Evolutionary conservation across 208 protist species (phyloP).

Genomic region (Acanthamoeba culbertsoni): DNA sequence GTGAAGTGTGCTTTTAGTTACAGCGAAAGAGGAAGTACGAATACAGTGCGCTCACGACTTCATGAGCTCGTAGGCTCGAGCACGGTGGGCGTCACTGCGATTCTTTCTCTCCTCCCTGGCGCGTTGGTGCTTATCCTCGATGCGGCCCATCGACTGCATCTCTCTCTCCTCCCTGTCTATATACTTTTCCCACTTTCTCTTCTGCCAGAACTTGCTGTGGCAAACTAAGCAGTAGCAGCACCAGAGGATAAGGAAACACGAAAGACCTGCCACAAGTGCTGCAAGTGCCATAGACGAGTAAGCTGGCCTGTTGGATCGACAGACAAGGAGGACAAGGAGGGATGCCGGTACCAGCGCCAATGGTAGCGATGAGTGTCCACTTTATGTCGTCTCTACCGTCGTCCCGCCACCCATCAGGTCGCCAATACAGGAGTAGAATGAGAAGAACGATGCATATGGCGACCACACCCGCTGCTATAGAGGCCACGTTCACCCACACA

Average conservation of each 20-base stretch:
- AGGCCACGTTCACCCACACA: not conserved
- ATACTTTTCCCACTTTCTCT: not conserved
- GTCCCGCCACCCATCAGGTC: not conserved
- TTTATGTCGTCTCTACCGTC: not conserved
- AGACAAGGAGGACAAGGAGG: not conserved
- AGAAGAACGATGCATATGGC: not conserved
- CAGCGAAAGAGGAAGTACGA: not conserved
- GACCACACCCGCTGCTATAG: not conserved
- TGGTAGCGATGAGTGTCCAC: not conserved
- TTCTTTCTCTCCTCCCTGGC: not conserved
- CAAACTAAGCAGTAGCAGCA: conserved; percentile 37
- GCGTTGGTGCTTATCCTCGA: not conserved
- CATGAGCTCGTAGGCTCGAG: conserved; percentile 29
- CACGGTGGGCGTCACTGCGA: not conserved
- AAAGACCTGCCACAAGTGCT: not conserved
- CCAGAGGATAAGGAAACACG: not conserved
- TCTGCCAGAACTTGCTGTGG: conserved; percentile 17
- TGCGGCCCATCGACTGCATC: not conserved
- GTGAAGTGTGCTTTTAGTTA: not conserved
- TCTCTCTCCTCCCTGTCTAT: not conserved
- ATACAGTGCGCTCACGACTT: not conserved
- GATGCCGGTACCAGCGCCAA: not conserved
- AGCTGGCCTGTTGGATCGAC: not conserved
- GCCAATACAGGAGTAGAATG: not conserved
- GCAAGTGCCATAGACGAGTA: not conserved